These are phyloP conservation scores for Rubia peregrina DNA, from an alignment of 305 asterid species.

Conservation along the genomic window DNA sequence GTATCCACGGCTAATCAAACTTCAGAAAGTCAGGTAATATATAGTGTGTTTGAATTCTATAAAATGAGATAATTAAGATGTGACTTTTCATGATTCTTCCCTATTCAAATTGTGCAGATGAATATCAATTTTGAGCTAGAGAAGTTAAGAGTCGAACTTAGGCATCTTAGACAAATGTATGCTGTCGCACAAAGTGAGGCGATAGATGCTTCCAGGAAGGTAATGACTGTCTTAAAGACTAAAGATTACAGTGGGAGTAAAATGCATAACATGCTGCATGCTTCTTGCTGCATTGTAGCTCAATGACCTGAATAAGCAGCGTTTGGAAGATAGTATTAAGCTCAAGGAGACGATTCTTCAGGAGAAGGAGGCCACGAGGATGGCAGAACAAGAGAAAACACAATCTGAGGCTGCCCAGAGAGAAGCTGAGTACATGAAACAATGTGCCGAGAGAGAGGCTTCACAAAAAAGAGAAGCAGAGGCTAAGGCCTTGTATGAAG, in stretches of 20 bases:
- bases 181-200: conserved; percentile 77
- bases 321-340: conserved; percentile 52
- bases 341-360: conserved; percentile 44
- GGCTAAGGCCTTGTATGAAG: conserved; percentile 35
- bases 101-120: conserved; percentile 33
- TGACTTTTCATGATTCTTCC: not conserved
- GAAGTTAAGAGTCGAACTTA: conserved; percentile 68
- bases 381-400: conserved; percentile 50
- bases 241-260: not conserved
- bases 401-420: conserved; percentile 49
- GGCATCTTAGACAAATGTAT: conserved; percentile 70
- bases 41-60: not conserved
- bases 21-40: conserved; percentile 46
- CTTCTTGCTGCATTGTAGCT: conserved; percentile 34
- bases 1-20: conserved; percentile 26
- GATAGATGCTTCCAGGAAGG: conserved; percentile 78
- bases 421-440: conserved; percentile 54
- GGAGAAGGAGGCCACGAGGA: conserved; percentile 70
- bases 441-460: conserved; percentile 66
- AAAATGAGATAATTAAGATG: not conserved
- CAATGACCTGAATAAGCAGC: conserved; percentile 55
- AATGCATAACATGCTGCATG: not conserved
- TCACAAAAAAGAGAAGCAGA: conserved; percentile 65
- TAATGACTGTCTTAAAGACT: conserved; percentile 17
- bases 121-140: conserved; percentile 61